Base-by-base conservation (phyloP, 108 stramenopile genomes). In the Nitzschia sp. region DNA sequence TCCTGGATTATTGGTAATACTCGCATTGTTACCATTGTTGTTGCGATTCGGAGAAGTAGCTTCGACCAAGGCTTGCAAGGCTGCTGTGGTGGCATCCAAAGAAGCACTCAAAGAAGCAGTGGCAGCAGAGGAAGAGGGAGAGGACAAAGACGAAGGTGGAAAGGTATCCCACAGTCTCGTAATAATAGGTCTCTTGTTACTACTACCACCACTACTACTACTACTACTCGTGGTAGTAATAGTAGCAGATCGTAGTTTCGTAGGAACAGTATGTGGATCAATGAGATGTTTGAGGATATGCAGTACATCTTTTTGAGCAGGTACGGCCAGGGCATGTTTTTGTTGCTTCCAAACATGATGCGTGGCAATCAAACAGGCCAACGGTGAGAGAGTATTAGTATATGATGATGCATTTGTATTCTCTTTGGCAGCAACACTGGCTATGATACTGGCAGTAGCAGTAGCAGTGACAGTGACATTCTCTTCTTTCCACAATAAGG, bases 331-430 rank as follows among this genome's bases (percentile, higher is more conserved):
- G 8, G 19, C 17, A n/a, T 50, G 48, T n/a, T 44, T 21, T 9
- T 31, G 16, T 17, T 54, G 56, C 15, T 45, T 64, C 58, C 48
- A 69, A 0, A 58, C 8, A 38, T 69, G 68, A 62, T 69, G 72
- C 26, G 72, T 46, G n/a, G 58, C 72, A 33, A 79, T 58, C 57
- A 79, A 50, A 59, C 68, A 63, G 2, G 78, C 67, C 47, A 79
- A 32, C 11, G 77, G 78, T 17, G 69, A 66, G 9, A 53, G n/a
- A 11, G 11, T 13, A 5, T 28, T 28, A 13, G 1, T 34, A 11
- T 30, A 9, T 26, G 29, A 11, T 3, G 9, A 27, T 13, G 30
- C 25, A 22, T 58, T 58, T 30, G 26, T 23, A 17, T 30, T 33
- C 21, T 62, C 8, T 62, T 58, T 15, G n/a, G n/a, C n/a, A n/a